phyloP scores from a whole-genome alignment of 208 protist genomes.

The Kentomonas sorsogonicus region DNA sequence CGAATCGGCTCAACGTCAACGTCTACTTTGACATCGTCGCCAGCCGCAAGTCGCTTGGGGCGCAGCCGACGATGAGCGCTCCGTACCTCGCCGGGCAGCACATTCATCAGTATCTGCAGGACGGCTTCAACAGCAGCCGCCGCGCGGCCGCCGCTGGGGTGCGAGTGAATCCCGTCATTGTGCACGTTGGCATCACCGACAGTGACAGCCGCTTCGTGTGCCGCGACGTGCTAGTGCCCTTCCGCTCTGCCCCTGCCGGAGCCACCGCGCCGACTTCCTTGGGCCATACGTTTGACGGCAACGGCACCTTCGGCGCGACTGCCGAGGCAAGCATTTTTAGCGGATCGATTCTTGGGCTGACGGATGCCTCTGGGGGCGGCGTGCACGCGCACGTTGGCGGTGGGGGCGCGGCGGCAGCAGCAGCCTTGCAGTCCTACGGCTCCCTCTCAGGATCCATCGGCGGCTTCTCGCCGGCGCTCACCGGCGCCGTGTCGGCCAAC shows the following conservation, averaged over 20 bases:
- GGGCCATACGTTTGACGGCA: too few relatives aligned
- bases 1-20: background rate
- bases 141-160: constrained; percentile 1
- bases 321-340: background rate
- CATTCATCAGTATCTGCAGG: constrained; percentile 30
- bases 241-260: constrained; percentile 15
- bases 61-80: constrained; percentile 30
- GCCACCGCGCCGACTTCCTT: background rate
- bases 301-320: background rate
- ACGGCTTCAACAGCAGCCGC: constrained; percentile 1
- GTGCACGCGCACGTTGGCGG: too few relatives aligned
- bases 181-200: constrained; percentile 53
- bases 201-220: constrained; percentile 41
- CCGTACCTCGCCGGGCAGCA: constrained; percentile 55
- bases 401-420: too few relatives aligned
- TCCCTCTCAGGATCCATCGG: too few relatives aligned
- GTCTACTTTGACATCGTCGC: constrained; percentile 60
- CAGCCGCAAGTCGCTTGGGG: constrained; percentile 64
- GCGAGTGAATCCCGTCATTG: background rate
- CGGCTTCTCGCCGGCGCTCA: too few relatives aligned
- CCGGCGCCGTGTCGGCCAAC: too few relatives aligned
- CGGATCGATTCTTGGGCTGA: too few relatives aligned
- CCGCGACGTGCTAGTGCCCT: constrained; percentile 68
- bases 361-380: too few relatives aligned
- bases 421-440: too few relatives aligned